phyloP scores from a whole-genome alignment of 768 basidiomycete genomes.

The Pleurotus eryngii region DNA sequence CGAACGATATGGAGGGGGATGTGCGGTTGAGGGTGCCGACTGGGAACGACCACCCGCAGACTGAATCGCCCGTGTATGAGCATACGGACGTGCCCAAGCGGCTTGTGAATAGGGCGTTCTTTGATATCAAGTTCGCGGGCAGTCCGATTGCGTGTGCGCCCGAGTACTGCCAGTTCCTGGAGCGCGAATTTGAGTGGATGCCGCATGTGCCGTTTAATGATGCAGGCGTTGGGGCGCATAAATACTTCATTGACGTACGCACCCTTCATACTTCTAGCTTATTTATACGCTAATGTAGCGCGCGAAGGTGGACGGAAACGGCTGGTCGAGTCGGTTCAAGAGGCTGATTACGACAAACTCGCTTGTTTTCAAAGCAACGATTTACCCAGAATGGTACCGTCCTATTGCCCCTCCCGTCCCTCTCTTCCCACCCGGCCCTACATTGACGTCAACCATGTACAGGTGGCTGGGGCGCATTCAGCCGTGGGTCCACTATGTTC shows the following conservation, averaged over 20 bases:
- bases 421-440: background rate
- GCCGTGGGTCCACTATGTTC: constrained; percentile 72
- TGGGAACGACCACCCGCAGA: constrained; percentile 6
- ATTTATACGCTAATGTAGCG: background rate
- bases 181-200: constrained; percentile 44
- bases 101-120: constrained; percentile 42
- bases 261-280: no score
- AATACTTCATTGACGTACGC: constrained; percentile 55
- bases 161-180: constrained; percentile 39
- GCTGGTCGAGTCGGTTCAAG: constrained; percentile 64
- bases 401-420: background rate
- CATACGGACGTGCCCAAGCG: constrained; percentile 28
- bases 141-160: constrained; percentile 36
- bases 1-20: constrained; percentile 31
- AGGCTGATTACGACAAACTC: constrained; percentile 56
- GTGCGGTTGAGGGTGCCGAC: constrained; percentile 30
- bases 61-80: constrained; percentile 27
- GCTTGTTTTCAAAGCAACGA: constrained; percentile 60
- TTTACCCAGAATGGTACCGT: constrained; percentile 67
- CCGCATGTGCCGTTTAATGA: constrained; percentile 27
- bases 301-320: constrained; percentile 54
- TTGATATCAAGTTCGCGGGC: constrained; percentile 55
- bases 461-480: constrained; percentile 53
- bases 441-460: background rate
- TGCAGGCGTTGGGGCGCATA: constrained; percentile 46